These are phyloP conservation scores for Penicillium fuscoglaucum DNA, from an alignment of 2,329 filamentous ascomycete genomes.

Conservation along the genomic window DNA sequence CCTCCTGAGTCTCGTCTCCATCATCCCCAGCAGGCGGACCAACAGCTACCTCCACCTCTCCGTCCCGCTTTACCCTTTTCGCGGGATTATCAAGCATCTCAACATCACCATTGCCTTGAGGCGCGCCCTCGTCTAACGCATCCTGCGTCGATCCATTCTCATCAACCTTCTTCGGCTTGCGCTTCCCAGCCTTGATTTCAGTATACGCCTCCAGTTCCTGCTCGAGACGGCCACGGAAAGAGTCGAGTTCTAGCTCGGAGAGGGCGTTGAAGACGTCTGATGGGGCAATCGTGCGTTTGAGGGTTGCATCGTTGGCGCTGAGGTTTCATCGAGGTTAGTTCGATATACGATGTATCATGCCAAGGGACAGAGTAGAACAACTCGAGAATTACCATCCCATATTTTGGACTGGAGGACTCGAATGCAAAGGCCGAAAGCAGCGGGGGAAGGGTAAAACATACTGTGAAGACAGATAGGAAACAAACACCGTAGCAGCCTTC, in stretches of 20 bases:
- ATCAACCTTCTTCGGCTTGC: conserved; percentile 49
- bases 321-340: conserved; percentile 10
- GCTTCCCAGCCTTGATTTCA: conserved; percentile 46
- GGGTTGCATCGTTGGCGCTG: conserved; percentile 62
- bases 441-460: conserved; percentile 37
- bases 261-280: conserved; percentile 62
- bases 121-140: conserved; percentile 1
- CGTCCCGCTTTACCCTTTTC: conserved; percentile 25
- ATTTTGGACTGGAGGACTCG: not conserved
- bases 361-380: not conserved
- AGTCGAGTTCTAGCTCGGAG: conserved; percentile 61
- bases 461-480: conserved; percentile 63
- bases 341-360: not conserved
- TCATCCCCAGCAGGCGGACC: conserved; percentile 5
- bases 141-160: conserved; percentile 36
- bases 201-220: conserved; percentile 56
- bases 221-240: conserved; percentile 59
- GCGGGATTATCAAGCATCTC: conserved; percentile 26
- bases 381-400: not conserved
- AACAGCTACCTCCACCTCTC: conserved; percentile 12
- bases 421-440: not conserved
- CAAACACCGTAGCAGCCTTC: conserved; percentile 66
- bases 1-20: conserved; percentile 28
- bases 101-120: conserved; percentile 22
- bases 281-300: conserved; percentile 63